Conservation (phyloP, 2,329 filamentous ascomycete species). For the Colletotrichum salicis region DNA sequence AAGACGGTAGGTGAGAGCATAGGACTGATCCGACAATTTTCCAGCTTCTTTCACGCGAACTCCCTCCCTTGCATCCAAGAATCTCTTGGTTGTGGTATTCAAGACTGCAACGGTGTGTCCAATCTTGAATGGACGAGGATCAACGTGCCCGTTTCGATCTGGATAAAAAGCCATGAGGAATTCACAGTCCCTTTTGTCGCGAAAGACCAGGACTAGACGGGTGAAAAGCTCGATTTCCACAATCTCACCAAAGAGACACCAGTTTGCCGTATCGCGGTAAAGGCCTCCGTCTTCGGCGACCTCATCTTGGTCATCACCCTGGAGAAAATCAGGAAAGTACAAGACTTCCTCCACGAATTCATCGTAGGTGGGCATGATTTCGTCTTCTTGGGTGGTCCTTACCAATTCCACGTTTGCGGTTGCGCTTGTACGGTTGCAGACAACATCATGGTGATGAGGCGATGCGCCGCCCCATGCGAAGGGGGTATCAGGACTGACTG, state of each 20-base stretch:
- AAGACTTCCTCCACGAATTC: background rate
- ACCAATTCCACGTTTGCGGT: background rate
- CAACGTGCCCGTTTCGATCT: too few species aligned
- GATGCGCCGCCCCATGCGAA: background rate
- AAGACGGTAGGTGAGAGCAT: background rate
- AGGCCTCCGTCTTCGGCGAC: background rate
- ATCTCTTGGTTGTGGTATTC: background rate
- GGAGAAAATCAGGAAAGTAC: background rate
- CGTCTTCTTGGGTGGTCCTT: background rate
- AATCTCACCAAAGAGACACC: background rate
- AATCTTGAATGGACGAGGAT: background rate
- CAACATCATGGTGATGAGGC: background rate
- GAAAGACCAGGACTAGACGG: background rate
- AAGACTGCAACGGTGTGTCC: background rate
- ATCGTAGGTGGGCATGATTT: background rate
- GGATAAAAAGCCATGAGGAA: background rate
- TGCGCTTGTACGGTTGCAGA: background rate
- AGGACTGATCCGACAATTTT: background rate
- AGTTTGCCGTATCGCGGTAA: background rate
- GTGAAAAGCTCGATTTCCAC: background rate
- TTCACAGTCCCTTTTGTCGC: background rate
- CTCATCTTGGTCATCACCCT: background rate
- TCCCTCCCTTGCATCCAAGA: background rate
- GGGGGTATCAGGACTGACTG: background rate
- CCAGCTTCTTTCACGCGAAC: background rate